These are phyloP conservation scores for Yamadazyma philogaea DNA, from an alignment of 805 yeast genomes.

Conservation along the genomic window DNA sequence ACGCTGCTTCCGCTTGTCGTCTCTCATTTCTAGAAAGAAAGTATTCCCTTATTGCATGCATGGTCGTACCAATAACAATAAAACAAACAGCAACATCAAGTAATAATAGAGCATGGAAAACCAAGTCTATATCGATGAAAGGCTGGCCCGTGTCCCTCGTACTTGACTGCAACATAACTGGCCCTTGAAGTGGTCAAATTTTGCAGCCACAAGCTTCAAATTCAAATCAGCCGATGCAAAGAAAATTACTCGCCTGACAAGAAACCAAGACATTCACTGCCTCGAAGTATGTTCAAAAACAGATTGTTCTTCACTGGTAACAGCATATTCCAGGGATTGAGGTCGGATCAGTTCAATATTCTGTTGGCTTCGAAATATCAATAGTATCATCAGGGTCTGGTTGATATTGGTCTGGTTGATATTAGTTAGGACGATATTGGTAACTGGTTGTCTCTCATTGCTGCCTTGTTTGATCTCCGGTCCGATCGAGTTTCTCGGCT, in stretches of 20 bases:
- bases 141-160: background rate
- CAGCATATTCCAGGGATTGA: constrained; percentile 38
- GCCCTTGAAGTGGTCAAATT: background rate
- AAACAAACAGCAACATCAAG: constrained; percentile 20
- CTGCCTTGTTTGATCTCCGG: too few species aligned
- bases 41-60: constrained; percentile 27
- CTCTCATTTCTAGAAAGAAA: constrained; percentile 8
- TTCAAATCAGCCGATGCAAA: constrained; percentile 5
- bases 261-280: too few species aligned
- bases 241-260: too few species aligned
- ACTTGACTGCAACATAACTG: constrained; percentile 1
- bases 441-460: too few species aligned
- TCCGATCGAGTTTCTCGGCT: too few species aligned
- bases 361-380: too few species aligned
- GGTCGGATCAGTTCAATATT: constrained; percentile 5
- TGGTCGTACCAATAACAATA: constrained; percentile 19
- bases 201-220: constrained; percentile 10
- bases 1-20: constrained; percentile 1
- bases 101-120: constrained; percentile 28
- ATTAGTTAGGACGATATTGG: too few species aligned
- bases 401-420: too few species aligned
- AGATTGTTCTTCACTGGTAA: constrained; percentile 60
- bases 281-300: constrained; percentile 42
- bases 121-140: constrained; percentile 16
- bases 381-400: too few species aligned